These are phyloP conservation scores for Fusarium dimerum DNA, from an alignment of 2,329 filamentous ascomycete species.

Conservation along the genomic window DNA sequence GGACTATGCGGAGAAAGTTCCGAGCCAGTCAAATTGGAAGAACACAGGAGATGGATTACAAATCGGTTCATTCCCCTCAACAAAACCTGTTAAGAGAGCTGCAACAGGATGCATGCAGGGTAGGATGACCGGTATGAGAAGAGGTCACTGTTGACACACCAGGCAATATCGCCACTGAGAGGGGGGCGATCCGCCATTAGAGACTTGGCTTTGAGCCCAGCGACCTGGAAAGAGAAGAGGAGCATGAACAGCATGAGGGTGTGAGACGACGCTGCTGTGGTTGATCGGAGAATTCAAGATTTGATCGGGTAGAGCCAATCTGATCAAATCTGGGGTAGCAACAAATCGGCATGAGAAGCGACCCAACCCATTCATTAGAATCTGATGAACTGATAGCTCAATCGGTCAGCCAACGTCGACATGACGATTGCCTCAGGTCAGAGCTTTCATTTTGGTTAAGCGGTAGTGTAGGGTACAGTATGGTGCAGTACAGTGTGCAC, in stretches of 20 bases:
- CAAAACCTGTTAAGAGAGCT: conserved; percentile 5
- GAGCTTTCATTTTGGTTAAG: too few species aligned
- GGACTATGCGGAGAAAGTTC: not conserved
- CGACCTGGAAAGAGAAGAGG: too few species aligned
- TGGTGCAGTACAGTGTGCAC: too few species aligned
- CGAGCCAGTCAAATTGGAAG: too few species aligned
- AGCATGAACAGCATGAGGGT: too few species aligned
- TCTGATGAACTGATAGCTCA: too few species aligned
- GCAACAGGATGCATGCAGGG: not conserved
- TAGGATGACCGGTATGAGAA: conserved; percentile 3
- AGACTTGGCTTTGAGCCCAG: too few species aligned
- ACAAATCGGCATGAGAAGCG: conserved; percentile 9
- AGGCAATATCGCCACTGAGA: too few species aligned
- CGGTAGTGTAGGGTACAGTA: too few species aligned
- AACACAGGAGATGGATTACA: conserved; percentile 9
- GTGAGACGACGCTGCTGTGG: not conserved
- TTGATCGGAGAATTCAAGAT: conserved; percentile 8
- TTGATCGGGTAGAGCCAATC: conserved; percentile 3
- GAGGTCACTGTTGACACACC: too few species aligned
- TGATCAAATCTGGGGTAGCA: conserved; percentile 14
- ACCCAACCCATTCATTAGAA: conserved; percentile 1
- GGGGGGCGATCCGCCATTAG: too few species aligned
- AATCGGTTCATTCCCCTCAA: conserved; percentile 7
- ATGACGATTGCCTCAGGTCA: not conserved
- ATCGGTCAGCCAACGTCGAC: conserved; percentile 1